phyloP scores from a whole-genome alignment of 805 yeast genomes.

The Nakazawaea laoshanensis region DNA sequence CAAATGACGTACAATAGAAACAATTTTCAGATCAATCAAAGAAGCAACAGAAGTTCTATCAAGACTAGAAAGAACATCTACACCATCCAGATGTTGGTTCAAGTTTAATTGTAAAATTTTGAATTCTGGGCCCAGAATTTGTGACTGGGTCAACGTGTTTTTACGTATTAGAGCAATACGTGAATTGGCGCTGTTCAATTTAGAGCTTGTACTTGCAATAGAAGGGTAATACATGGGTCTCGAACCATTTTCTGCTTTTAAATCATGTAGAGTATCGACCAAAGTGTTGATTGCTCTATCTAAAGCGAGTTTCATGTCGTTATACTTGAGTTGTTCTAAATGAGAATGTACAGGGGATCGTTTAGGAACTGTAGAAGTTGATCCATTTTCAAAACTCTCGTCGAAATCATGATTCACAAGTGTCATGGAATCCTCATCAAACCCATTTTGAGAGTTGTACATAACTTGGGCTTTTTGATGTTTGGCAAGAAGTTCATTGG shows the following conservation, averaged over 20 bases:
- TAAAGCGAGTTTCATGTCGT: conserved; percentile 58
- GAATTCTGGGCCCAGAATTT: conserved; percentile 27
- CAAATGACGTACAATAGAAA: conserved; percentile 60
- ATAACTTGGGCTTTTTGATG: conserved; percentile 28
- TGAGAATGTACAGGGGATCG: conserved; percentile 26
- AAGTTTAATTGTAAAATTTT: conserved; percentile 56
- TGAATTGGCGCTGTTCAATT: conserved; percentile 40
- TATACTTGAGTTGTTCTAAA: conserved; percentile 67
- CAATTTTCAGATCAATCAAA: conserved; percentile 59
- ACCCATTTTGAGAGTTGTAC: conserved; percentile 22
- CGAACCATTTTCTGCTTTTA: conserved; percentile 45
- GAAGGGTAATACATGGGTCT: conserved; percentile 62
- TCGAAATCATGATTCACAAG: conserved; percentile 7
- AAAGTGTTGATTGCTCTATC: conserved; percentile 53
- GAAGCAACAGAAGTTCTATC: conserved; percentile 65
- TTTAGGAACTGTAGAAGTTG: conserved; percentile 23
- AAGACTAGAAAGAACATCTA: conserved; percentile 41
- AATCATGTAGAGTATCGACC: conserved; percentile 38
- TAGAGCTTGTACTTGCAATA: conserved; percentile 20
- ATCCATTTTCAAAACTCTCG: conserved; percentile 26
- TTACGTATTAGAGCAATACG: conserved; percentile 44
- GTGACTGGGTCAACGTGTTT: conserved; percentile 18
- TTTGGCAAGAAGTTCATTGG: conserved; percentile 28
- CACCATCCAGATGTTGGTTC: conserved; percentile 27
- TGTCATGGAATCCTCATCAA: conserved; percentile 14